A percentile compares a stretch with the other conserved stretches of the same genome.
Conservation (phyloP, 2,329 filamentous ascomycete genomes). For the Verruconis gallopava region DNA sequence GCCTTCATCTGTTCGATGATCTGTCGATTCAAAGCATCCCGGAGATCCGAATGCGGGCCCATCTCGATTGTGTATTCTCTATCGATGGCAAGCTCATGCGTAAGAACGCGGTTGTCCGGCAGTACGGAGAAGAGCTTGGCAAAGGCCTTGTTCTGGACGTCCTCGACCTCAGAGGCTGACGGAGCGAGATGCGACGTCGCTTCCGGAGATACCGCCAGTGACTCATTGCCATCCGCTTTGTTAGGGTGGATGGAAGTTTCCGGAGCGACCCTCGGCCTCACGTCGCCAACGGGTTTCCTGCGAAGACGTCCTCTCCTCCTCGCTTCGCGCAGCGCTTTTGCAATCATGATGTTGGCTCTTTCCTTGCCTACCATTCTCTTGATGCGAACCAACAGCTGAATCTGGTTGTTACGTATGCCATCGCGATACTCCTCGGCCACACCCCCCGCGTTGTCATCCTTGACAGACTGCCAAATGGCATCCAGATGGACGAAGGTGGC, state of each 20-base stretch:
- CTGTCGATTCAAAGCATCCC: conserved; percentile 46
- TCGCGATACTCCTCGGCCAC: conserved; percentile 66
- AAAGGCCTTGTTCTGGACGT: conserved; percentile 31
- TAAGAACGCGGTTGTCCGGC: conserved; percentile 60
- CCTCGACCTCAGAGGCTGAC: conserved; percentile 14
- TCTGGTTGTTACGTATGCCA: conserved; percentile 69
- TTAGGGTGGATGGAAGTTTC: conserved; percentile 20
- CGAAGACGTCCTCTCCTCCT: conserved; percentile 43
- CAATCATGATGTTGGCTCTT: conserved; percentile 57
- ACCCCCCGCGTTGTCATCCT: conserved; percentile 59
- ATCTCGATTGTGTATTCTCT: conserved; percentile 60
- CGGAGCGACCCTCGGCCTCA: conserved; percentile 53
- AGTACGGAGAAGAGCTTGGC: conserved; percentile 46
- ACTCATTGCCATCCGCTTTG: conserved; percentile 30
- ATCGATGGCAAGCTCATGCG: conserved; percentile 71
- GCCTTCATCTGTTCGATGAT: conserved; percentile 49
- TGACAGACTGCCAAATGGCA: conserved; percentile 71
- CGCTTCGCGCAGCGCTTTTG: conserved; percentile 60
- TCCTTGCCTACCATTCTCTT: conserved; percentile 63
- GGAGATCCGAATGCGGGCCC: conserved; percentile 40
- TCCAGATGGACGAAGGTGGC: conserved; percentile 75
- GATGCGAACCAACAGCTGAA: conserved; percentile 66
- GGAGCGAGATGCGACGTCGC: conserved; percentile 38
- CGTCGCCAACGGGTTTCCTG: conserved; percentile 55
- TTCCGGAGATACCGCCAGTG: conserved; percentile 37